Percentiles rank a stretch among this genome's conserved stretches.
phyloP scores from a whole-genome alignment of 306 rosid species.

The Boehmeria nivea region DNA sequence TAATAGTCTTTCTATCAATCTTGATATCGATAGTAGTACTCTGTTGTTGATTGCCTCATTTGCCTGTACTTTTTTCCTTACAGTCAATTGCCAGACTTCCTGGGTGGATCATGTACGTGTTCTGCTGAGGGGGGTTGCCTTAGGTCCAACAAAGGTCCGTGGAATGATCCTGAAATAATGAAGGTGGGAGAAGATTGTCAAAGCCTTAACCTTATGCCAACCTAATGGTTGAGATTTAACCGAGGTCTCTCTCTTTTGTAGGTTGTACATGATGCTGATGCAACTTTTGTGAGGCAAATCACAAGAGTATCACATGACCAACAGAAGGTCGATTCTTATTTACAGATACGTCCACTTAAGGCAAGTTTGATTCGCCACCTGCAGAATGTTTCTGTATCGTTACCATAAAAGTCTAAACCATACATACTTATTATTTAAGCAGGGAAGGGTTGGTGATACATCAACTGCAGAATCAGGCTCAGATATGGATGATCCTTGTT shows the following conservation, averaged over 20 bases:
- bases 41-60: conserved; percentile 7
- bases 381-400: conserved; percentile 7
- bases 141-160: conserved; percentile 80
- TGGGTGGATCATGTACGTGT: conserved; percentile 92
- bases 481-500: conserved; percentile 64
- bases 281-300: conserved; percentile 63
- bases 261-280: conserved; percentile 61
- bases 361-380: conserved; percentile 32
- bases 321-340: conserved; percentile 38
- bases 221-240: conserved; percentile 26
- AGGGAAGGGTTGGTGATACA: conserved; percentile 61
- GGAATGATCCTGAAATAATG: conserved; percentile 86
- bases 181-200: conserved; percentile 54
- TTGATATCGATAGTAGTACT: not conserved
- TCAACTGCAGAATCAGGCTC: conserved; percentile 71
- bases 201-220: not conserved
- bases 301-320: conserved; percentile 40
- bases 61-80: conserved; percentile 22
- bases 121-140: conserved; percentile 82
- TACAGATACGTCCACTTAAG: conserved; percentile 47
- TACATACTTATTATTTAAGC: conserved; percentile 13
- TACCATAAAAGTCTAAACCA: conserved; percentile 6
- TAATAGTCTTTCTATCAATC: not conserved
- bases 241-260: conserved; percentile 38
- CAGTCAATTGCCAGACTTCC: conserved; percentile 93